Evolutionary conservation across 768 basidiomycete species (phyloP), one percentile per base, ranked within the genome.

Genomic region (Tulasnella sp.): DNA sequence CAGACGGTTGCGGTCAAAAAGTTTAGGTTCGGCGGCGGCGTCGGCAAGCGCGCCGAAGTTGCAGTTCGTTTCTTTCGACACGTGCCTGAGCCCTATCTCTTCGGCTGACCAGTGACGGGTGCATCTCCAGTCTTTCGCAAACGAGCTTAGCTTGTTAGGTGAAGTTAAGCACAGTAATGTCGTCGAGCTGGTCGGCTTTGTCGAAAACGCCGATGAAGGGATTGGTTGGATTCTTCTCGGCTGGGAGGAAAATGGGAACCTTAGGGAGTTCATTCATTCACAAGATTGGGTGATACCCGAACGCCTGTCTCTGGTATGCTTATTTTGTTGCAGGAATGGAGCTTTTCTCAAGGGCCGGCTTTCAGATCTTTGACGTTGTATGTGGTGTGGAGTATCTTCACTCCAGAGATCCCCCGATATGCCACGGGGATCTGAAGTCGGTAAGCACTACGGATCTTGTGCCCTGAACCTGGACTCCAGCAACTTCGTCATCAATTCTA

Each of bases 191-290:
- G 12, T 31, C 7, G 64, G 64, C 64, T 69, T 69, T 18, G 64
- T 69, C 28, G 64, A 69, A 37, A 37, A 69, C 16, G n/a, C 31
- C 14, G n/a, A 37, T 3, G 64, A 69, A 69, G 64, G n/a, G 11
- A 69, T 69, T 69, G 64, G 6, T 12, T 69, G 64, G 64, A 69
- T 69, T 18, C 28, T 69, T 34, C n/a, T 69, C n/a, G 6, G 14
- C 3, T 69, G 64, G 64, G 64, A 69, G 34, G 34, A 37, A 2
- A 69, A 69, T 12, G 64, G 64, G 14, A 69, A 69, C 28, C 34
- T 69, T 12, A 28, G 64, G 64, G 64, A 69, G 64, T 69, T 69
- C 18, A n/a, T 69, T 31, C 64, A 69, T 28, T 69, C 64, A 31
- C 64, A 69, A 34, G 34, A 69, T 8, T 69, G 64, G 64, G 64